Evolutionary conservation across 257 asterid species (phyloP).

Genomic region (Asclepias syriaca): DNA sequence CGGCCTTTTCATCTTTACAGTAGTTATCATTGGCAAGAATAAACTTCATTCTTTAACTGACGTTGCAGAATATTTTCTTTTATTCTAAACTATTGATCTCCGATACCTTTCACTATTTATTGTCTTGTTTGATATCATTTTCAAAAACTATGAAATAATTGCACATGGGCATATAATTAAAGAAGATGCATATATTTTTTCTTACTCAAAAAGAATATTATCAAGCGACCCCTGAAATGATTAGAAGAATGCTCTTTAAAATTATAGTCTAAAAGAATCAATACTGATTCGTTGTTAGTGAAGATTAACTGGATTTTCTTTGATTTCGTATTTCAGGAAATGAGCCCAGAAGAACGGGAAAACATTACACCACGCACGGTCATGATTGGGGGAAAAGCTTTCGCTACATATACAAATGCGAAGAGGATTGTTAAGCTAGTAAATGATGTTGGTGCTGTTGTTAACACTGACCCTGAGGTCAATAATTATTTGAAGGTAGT

Average conservation of each 20-base stretch:
- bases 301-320: neutral
- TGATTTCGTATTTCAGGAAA: constrained; percentile 55
- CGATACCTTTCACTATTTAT: neutral
- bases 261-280: too few relatives aligned
- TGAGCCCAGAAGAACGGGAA: constrained; percentile 84
- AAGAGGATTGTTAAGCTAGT: constrained; percentile 95
- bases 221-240: neutral
- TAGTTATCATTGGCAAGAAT: neutral
- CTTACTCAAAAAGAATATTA: neutral
- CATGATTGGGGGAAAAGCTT: constrained; percentile 99
- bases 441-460: constrained; percentile 88
- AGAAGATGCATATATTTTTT: neutral
- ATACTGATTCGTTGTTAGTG: neutral
- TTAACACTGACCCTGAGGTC: constrained; percentile 91
- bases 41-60: neutral
- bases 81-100: neutral
- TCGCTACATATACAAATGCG: constrained; percentile 95
- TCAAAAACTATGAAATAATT: neutral
- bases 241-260: neutral
- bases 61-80: neutral
- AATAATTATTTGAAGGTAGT: constrained; percentile 75
- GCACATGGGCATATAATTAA: neutral
- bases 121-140: neutral
- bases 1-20: neutral
- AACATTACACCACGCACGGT: constrained; percentile 80